Base-by-base conservation (phyloP, 129 eudicot species). In the Daucus carota region DNA sequence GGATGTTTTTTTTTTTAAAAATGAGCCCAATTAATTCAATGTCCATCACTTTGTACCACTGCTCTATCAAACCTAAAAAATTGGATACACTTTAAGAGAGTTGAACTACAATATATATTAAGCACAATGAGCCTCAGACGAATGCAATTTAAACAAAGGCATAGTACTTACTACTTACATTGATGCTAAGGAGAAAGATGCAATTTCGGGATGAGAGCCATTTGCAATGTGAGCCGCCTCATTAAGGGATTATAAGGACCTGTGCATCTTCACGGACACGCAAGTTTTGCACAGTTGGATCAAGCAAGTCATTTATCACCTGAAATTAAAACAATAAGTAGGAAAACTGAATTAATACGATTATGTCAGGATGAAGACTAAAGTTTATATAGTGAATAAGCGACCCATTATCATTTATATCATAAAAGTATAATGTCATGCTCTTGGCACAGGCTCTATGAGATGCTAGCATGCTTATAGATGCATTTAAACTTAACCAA, bases 231-330 rank as follows among this genome's bases (percentile, higher is more conserved):
- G 97, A 83, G 97, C 92, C 52, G 89, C 96, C 63, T 92, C 96
- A 71, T 89, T 88, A 89, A 84, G 8, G 97, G 31, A 54, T 45
- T n/a, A 77, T 40, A 62, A 62, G 78, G 81, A 94, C 99, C 99
- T 94, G 99, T 77, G 96, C 93, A 89, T 94, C 99, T 82, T 94
- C 99, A 82, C 99, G 86, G 66, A 94, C 93, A 48, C 99, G 97
- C 82, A 94, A 80, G 88, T 94, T 94, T 74, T 94, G 99, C 77
- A 93, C 99, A 36, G 99, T 91, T 76, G 99, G 99, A 83, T 94
- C 96, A 26, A 94, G 97, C 87, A 94, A 91, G 85, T 91, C 99
- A 89, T 94, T 94, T 72, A 94, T 91, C 83, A 94, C 96, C 99
- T 94, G 85, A 66, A 54, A 80, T 32, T 62, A 73, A 71, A 76